phyloP scores from a whole-genome alignment of 805 yeast species.

The Yamadazyma tumulicola region DNA sequence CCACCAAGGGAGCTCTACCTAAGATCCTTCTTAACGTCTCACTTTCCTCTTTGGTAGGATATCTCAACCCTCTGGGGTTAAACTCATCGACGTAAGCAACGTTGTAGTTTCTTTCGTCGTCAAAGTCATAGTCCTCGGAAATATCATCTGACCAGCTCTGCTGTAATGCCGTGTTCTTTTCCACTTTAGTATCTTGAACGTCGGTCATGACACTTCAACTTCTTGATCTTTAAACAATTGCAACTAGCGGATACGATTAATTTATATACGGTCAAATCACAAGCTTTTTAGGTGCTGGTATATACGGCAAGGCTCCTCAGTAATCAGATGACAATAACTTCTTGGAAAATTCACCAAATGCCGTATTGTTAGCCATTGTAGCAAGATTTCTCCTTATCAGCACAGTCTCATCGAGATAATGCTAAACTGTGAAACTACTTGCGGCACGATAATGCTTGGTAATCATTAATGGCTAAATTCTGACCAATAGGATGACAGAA shows the following conservation, averaged over 20 bases:
- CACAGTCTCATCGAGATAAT: too few species aligned
- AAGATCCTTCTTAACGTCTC: slow-evolving; percentile 29
- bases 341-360: too few species aligned
- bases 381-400: too few species aligned
- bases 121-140: slow-evolving; percentile 17
- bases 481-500: too few species aligned
- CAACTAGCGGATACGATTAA: too few species aligned
- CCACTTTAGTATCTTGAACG: neutral
- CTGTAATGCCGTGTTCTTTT: neutral
- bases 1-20: slow-evolving; percentile 47
- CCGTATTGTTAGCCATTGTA: too few species aligned
- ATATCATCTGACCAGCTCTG: slow-evolving; percentile 11
- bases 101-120: slow-evolving; percentile 20
- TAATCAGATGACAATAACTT: neutral
- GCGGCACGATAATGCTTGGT: too few species aligned
- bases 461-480: too few species aligned
- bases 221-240: slow-evolving; percentile 24
- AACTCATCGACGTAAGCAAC: slow-evolving; percentile 26
- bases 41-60: slow-evolving; percentile 27
- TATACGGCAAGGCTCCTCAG: slow-evolving; percentile 9
- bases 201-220: slow-evolving; percentile 30
- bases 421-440: too few species aligned
- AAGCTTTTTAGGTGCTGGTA: slow-evolving; percentile 10
- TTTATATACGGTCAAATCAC: too few species aligned
- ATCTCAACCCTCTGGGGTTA: slow-evolving; percentile 37